Conservation (phyloP, 495 filamentous ascomycete genomes). For the Neurospora sp. region DNA sequence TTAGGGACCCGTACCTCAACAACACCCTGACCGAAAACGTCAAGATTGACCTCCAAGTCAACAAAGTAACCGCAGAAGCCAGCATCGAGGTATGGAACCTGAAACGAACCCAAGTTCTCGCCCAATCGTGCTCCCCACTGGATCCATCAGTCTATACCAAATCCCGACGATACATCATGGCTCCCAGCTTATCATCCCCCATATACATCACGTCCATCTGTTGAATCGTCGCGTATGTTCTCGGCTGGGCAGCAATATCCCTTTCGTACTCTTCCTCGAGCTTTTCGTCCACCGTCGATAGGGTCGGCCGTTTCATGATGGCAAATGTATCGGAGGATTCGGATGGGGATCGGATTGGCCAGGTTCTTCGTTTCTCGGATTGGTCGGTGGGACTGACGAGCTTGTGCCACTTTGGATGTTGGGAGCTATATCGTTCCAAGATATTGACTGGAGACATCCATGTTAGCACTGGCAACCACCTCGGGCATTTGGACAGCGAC, state of each 20-base stretch:
- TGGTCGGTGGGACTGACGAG: neutral
- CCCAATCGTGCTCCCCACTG: no score
- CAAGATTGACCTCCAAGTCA: no score
- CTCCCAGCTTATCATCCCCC: neutral
- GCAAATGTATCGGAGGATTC: no score
- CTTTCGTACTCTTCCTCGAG: neutral
- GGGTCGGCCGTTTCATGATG: neutral
- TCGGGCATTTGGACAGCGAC: neutral
- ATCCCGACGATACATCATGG: neutral
- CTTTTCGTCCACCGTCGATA: neutral
- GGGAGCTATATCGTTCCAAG: neutral
- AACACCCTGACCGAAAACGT: no score
- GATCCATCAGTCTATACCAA: neutral
- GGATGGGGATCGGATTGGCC: neutral
- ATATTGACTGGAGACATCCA: neutral
- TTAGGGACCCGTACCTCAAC: no score
- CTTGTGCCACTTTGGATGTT: neutral
- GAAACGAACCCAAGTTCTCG: no score
- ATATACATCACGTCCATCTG: neutral
- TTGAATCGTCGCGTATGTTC: neutral
- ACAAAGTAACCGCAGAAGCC: no score
- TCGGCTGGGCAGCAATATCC: neutral
- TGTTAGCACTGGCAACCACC: neutral
- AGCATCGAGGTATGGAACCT: no score
- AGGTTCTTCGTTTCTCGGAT: neutral